phyloP scores from a whole-genome alignment of 345 rosid genomes.

The Gossypium herbaceum region DNA sequence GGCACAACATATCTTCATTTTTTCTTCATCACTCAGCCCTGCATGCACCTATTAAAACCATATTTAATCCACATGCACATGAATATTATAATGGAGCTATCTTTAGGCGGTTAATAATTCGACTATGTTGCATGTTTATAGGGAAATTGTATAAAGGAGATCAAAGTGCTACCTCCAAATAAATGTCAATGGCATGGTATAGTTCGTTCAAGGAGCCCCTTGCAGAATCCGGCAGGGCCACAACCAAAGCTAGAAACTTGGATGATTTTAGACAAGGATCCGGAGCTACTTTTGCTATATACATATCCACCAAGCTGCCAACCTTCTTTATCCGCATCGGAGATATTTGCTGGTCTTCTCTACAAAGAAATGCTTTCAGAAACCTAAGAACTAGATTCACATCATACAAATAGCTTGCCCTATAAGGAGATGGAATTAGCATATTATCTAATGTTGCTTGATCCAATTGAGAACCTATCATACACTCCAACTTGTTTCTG shows the following conservation, averaged over 20 bases:
- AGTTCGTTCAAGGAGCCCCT: constrained; percentile 60
- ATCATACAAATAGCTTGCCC: constrained; percentile 55
- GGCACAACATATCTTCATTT: constrained; percentile 49
- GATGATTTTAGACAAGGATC: constrained; percentile 75
- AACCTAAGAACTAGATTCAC: constrained; percentile 70
- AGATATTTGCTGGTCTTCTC: constrained; percentile 28
- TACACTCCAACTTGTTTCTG: constrained; percentile 60
- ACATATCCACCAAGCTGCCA: constrained; percentile 66
- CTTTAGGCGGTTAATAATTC: background rate
- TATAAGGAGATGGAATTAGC: constrained; percentile 66
- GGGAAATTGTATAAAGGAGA: background rate
- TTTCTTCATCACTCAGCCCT: constrained; percentile 64
- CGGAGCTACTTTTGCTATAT: constrained; percentile 85
- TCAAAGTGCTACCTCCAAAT: constrained; percentile 61
- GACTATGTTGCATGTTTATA: background rate
- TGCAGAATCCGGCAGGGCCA: constrained; percentile 61
- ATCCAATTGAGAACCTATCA: constrained; percentile 77
- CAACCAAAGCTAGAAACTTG: constrained; percentile 61
- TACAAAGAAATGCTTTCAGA: constrained; percentile 49
- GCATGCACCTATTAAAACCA: constrained; percentile 55
- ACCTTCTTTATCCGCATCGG: constrained; percentile 46
- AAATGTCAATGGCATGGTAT: constrained; percentile 72
- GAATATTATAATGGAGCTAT: background rate
- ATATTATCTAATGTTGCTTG: constrained; percentile 80
- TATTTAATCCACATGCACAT: background rate